Percentiles rank a stretch among this genome's conserved stretches.
phyloP scores from a whole-genome alignment of 441 rosid genomes.

The Erodium texanum region DNA sequence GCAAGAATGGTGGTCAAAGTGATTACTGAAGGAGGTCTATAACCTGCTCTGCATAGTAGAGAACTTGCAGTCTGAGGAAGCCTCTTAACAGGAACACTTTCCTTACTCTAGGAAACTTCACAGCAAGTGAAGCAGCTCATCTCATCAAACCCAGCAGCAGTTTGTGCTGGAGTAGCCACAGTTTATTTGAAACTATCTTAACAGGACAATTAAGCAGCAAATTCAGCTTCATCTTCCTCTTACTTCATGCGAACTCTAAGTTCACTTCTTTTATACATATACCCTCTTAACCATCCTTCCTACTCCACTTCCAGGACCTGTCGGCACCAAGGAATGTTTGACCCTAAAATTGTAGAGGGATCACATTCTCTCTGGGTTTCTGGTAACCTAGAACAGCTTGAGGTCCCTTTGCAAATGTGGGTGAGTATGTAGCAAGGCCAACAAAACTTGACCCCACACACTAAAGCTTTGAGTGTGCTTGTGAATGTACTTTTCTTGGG shows the following conservation, averaged over 20 bases:
- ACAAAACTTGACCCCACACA: neutral
- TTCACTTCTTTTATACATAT: neutral
- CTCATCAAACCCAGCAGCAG: slow-evolving; percentile 43
- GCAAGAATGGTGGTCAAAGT: neutral
- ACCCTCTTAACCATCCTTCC: neutral
- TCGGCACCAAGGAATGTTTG: neutral
- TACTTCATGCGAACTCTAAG: neutral
- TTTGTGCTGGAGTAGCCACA: slow-evolving; percentile 34
- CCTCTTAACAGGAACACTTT: slow-evolving; percentile 52
- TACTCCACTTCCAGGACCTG: neutral
- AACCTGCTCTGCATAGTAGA: neutral
- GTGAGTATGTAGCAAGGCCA: neutral
- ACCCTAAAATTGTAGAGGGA: neutral
- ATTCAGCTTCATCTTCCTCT: neutral
- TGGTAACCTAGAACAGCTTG: neutral
- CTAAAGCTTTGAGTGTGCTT: no score
- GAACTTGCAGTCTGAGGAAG: slow-evolving; percentile 62
- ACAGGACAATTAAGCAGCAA: neutral
- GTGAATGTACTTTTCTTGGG: no score
- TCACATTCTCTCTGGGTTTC: neutral
- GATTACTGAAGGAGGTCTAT: slow-evolving; percentile 70
- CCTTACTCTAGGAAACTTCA: slow-evolving; percentile 67
- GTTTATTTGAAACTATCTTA: slow-evolving; percentile 10
- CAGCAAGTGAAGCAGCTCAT: slow-evolving; percentile 84
- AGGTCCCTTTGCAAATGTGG: neutral